Evolutionary conservation across 2,329 filamentous ascomycete species (phyloP), one percentile per base, ranked within the genome.

Genomic region (Diaporthe nobilis): DNA sequence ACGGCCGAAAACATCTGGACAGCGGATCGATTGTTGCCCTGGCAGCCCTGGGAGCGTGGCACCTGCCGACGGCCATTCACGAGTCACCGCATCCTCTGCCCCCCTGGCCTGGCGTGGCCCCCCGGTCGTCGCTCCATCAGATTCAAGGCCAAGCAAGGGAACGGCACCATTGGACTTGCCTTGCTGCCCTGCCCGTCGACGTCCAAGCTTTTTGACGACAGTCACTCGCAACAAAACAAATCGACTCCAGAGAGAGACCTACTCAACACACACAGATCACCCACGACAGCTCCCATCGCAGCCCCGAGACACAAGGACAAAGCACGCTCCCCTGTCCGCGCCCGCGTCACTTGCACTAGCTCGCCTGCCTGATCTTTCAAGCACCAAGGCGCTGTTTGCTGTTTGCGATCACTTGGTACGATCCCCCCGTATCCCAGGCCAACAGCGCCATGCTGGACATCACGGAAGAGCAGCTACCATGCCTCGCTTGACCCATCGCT

Each of bases 331-430:
- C 60, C 42, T 17, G 20, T n/a, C 47, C 51, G 44, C 28, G 60
- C 25, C 42, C 49, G n/a, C 37, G 7, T 34, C 20, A 44, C 8
- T 31, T 39, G 13, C 42, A 37, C 17, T 25, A 55, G n/a, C 5
- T 49, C 44, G 15, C 39, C 63, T 42, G 63, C 31, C 68, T 63
- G 71, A 37, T 60, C 61, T 75, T 53, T 70, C 55, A 71, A 42
- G 34, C 42, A 47, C 47, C 63, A 44, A 39, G 47, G 47, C 47
- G 63, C 61, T 49, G 44, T 68, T 61, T 71, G 55, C 70, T 73
- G 47, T 73, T 70, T 71, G 73, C 75, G 73, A 67, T 68, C 47
- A 47, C n/a, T 60, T 53, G 70, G 75, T 77, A 77, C 73, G 63
- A 53, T 39, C 25, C 73, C 67, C 53, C 68, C 28, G 28, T n/a